These are phyloP conservation scores for Luffa aegyptiaca DNA, from an alignment of 306 rosid genomes.

Conservation along the genomic window DNA sequence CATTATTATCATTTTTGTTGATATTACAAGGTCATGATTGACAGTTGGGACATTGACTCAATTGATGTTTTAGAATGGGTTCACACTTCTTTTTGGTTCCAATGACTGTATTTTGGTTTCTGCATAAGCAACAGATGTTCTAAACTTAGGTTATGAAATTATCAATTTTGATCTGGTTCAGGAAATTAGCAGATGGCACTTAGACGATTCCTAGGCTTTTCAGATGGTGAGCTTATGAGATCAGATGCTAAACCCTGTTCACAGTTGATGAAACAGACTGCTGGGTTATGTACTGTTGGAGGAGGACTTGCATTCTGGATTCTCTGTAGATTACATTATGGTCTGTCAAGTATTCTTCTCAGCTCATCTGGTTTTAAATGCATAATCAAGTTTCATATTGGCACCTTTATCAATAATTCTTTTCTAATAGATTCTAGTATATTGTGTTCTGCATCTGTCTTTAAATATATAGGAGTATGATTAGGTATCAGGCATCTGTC, in stretches of 20 bases:
- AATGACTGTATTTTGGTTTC: slow-evolving; percentile 10
- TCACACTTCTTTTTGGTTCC: background rate
- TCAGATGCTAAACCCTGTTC: slow-evolving; percentile 82
- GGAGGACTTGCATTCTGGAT: slow-evolving; percentile 86
- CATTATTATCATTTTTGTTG: background rate
- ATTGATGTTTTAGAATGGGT: background rate
- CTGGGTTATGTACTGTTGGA: slow-evolving; percentile 69
- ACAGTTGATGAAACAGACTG: slow-evolving; percentile 77
- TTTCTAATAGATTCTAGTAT: background rate
- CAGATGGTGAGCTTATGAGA: slow-evolving; percentile 86
- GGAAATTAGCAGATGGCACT: slow-evolving; percentile 47
- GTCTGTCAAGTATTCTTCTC: slow-evolving; percentile 27
- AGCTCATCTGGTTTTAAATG: background rate
- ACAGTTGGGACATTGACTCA: background rate
- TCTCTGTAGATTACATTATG: slow-evolving; percentile 81
- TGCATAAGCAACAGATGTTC: background rate
- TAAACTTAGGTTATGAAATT: background rate
- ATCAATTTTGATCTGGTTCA: background rate
- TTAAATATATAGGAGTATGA: background rate
- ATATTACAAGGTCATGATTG: background rate
- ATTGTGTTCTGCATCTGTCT: background rate
- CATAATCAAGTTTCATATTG: background rate
- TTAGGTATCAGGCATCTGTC: background rate
- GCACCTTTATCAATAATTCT: background rate
- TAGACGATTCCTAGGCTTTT: slow-evolving; percentile 59